These are phyloP conservation scores for Aureobasidium lini DNA, from an alignment of 2,329 filamentous ascomycete genomes.

Conservation along the genomic window DNA sequence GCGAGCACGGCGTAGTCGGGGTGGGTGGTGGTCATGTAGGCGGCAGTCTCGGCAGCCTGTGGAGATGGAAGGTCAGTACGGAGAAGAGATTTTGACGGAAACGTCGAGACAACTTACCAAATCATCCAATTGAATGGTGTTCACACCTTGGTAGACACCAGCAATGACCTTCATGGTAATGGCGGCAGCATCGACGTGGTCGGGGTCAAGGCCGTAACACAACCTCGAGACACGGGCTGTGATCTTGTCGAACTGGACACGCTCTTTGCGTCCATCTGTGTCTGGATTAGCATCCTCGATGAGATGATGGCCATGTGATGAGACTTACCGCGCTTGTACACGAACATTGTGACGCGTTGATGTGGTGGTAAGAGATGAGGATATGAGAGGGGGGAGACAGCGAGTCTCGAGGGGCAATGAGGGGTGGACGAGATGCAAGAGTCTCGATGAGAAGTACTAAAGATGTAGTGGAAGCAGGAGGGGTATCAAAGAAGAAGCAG, in stretches of 20 bases:
- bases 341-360: slow-evolving; percentile 45
- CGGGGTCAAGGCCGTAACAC: slow-evolving; percentile 93
- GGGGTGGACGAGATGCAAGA: neutral
- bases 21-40: slow-evolving; percentile 99
- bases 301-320: neutral
- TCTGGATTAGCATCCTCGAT: slow-evolving; percentile 18
- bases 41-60: slow-evolving; percentile 94
- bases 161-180: slow-evolving; percentile 99
- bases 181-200: slow-evolving; percentile 92
- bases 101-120: slow-evolving; percentile 57
- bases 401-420: slow-evolving; percentile 9
- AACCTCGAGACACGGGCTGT: slow-evolving; percentile 94
- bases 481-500: slow-evolving; percentile 14
- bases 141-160: slow-evolving; percentile 97
- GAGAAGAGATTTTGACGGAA: neutral
- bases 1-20: slow-evolving; percentile 98
- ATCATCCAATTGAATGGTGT: slow-evolving; percentile 92
- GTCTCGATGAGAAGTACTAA: neutral
- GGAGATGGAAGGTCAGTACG: slow-evolving; percentile 10
- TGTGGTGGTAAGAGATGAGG: slow-evolving; percentile 18
- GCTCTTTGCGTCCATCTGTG: slow-evolving; percentile 96
- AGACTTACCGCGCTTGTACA: slow-evolving; percentile 53
- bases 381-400: neutral
- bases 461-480: slow-evolving; percentile 6
- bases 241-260: slow-evolving; percentile 99